Conservation (phyloP, 2,329 filamentous ascomycete species). For the Mycosphaerelloides madeirae region DNA sequence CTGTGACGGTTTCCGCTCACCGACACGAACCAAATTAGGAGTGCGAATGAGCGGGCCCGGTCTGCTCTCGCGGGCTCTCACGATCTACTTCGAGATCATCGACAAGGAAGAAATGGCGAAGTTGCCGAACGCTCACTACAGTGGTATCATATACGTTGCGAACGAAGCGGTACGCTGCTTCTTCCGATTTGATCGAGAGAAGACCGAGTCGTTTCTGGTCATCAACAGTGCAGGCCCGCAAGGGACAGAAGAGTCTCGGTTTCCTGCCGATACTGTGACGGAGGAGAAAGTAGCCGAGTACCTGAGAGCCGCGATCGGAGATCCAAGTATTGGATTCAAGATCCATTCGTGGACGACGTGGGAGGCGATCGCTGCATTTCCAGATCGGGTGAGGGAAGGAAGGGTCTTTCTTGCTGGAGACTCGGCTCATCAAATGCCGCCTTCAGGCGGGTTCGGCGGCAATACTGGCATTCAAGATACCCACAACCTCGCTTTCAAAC, state of each 20-base stretch:
- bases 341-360: conserved; percentile 16
- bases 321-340: conserved; percentile 16
- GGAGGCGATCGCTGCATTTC: conserved; percentile 7
- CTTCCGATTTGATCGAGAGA: conserved; percentile 22
- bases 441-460: conserved; percentile 45
- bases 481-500: conserved; percentile 17
- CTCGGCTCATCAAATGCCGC: neutral
- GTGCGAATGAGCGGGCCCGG: conserved; percentile 19
- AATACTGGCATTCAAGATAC: conserved; percentile 19
- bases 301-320: no score
- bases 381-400: conserved; percentile 1
- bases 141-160: conserved; percentile 23
- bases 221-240: conserved; percentile 20
- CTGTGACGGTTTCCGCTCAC: conserved; percentile 16
- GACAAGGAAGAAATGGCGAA: conserved; percentile 16
- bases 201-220: conserved; percentile 20
- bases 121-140: conserved; percentile 19
- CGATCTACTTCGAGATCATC: conserved; percentile 20
- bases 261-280: no score
- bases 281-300: no score
- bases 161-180: conserved; percentile 18
- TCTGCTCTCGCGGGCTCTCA: conserved; percentile 16
- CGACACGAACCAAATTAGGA: conserved; percentile 11
- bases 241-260: conserved; percentile 18
- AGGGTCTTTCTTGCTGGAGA: conserved; percentile 1